A percentile compares a stretch with the other conserved stretches of the same genome.
phyloP scores from a whole-genome alignment of 2,329 filamentous ascomycete genomes.

The Amylocarpus encephaloides region DNA sequence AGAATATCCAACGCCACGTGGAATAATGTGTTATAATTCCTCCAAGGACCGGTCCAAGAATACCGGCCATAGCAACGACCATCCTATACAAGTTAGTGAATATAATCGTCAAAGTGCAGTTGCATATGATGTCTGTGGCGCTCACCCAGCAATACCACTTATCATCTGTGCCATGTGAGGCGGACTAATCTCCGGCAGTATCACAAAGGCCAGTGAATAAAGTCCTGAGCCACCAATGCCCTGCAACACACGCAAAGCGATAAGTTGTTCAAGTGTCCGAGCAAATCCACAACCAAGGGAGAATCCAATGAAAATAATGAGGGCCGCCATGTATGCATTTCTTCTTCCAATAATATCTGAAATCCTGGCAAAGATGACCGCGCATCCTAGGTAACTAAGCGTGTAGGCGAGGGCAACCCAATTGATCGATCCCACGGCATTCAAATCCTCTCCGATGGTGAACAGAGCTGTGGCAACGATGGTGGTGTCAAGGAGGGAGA shows the following conservation, averaged over 20 bases:
- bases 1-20: slow-evolving; percentile 15
- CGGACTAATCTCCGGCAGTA: slow-evolving; percentile 43
- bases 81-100: no score
- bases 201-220: slow-evolving; percentile 15
- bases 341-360: slow-evolving; percentile 50
- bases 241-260: slow-evolving; percentile 22
- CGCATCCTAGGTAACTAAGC: slow-evolving; percentile 37
- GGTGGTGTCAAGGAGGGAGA: slow-evolving; percentile 54
- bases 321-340: slow-evolving; percentile 43
- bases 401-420: slow-evolving; percentile 53
- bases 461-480: slow-evolving; percentile 55
- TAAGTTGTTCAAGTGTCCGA: slow-evolving; percentile 9
- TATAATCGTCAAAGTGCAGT: no score
- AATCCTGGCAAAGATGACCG: slow-evolving; percentile 47
- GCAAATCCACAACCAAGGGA: slow-evolving; percentile 30
- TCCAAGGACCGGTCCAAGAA: slow-evolving; percentile 15
- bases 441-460: slow-evolving; percentile 47
- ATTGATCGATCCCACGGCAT: slow-evolving; percentile 40
- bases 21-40: slow-evolving; percentile 13
- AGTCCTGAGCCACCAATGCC: slow-evolving; percentile 34
- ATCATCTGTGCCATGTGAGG: background rate
- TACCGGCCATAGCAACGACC: slow-evolving; percentile 3
- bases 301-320: slow-evolving; percentile 47
- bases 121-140: no score
- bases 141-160: no score